Evolutionary conservation across 345 rosid species (phyloP), one percentile per base, ranked within the genome.

Genomic region (Syzygium aqueum): DNA sequence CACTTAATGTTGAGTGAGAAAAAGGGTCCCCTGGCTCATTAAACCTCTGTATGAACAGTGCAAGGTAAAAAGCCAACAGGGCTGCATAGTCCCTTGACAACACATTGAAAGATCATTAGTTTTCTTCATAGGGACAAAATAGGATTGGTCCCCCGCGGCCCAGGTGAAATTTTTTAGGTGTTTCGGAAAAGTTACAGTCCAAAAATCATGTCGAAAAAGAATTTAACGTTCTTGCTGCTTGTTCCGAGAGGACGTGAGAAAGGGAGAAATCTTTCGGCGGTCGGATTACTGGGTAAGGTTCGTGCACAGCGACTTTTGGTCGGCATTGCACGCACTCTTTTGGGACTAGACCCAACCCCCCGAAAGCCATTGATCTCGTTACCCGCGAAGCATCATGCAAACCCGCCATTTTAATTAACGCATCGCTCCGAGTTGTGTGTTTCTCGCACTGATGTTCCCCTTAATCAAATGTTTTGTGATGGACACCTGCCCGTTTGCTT

Each of bases 271-370:
- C 46, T 43, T 43, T 43, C 46, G 46, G 46, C 46, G 46, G 46
- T 19, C 82, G 46, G 63, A 90, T 88, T 85, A 19, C 88, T 86
- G 17, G 53, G 28, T 73, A 77, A 51, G 59, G 80, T 85, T 73
- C 89, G 67, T 85, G 90, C 88, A 63, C 49, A 40, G 82, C 5
- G 61, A 46, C 87, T 88, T 88, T 53, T 90, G 89, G 89, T 87
- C 51, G 84, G 67, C 23, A 88, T 85, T 54, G 87, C 89, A 85
- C 65, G 40, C 87, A 50, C 65, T 87, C 82, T 53, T 85, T 73
- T 73, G 82, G 49, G 49, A 77, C 49, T 85, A 85, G 61, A 63
- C 85, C 87, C 83, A 85, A 85, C 53, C 87, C 52, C 89, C 89
- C 84, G 77, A 77, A 84, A 88, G 91, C 50, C 88, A 63, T 19